Conservation (phyloP, 108 stramenopile genomes). For the Cyclotella cryptica region DNA sequence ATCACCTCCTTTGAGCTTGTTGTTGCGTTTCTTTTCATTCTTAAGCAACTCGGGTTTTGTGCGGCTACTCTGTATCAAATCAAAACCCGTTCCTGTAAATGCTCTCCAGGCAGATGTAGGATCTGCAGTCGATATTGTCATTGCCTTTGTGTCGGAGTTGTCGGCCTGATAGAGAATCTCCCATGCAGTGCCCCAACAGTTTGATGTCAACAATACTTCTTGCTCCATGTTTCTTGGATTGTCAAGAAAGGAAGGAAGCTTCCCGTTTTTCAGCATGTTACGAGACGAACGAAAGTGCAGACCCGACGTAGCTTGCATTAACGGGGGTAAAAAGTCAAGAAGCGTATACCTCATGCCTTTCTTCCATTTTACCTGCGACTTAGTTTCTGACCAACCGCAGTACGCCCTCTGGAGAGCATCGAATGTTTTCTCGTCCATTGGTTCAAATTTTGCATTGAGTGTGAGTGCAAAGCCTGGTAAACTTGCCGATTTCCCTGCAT, state of each 20-base stretch:
- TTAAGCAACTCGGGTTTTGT: constrained; percentile 29
- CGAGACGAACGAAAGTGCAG: constrained; percentile 26
- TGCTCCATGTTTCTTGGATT: constrained; percentile 16
- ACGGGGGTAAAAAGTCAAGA: constrained; percentile 47
- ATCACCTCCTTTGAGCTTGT: constrained; percentile 35
- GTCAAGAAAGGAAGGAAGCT: constrained; percentile 24
- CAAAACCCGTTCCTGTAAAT: constrained; percentile 40
- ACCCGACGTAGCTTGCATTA: constrained; percentile 43
- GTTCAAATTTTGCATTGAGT: constrained; percentile 28
- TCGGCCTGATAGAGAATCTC: constrained; percentile 47
- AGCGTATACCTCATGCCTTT: constrained; percentile 10
- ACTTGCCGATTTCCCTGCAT: constrained; percentile 33
- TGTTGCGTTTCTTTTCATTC: constrained; percentile 28
- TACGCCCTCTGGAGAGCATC: constrained; percentile 17
- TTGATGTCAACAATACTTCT: constrained; percentile 26
- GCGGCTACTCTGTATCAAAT: constrained; percentile 27
- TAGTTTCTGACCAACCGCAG: constrained; percentile 46
- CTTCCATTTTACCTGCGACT: constrained; percentile 28
- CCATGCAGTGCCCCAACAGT: constrained; percentile 54
- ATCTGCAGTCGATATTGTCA: constrained; percentile 47
- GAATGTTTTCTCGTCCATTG: constrained; percentile 27
- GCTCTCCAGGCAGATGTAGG: constrained; percentile 35
- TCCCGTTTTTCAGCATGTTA: constrained; percentile 10
- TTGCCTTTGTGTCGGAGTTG: constrained; percentile 28
- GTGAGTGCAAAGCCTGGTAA: constrained; percentile 38